Evolutionary conservation across 2,329 filamentous ascomycete genomes (phyloP).

Genomic region (Arthrinium phaeospermum): DNA sequence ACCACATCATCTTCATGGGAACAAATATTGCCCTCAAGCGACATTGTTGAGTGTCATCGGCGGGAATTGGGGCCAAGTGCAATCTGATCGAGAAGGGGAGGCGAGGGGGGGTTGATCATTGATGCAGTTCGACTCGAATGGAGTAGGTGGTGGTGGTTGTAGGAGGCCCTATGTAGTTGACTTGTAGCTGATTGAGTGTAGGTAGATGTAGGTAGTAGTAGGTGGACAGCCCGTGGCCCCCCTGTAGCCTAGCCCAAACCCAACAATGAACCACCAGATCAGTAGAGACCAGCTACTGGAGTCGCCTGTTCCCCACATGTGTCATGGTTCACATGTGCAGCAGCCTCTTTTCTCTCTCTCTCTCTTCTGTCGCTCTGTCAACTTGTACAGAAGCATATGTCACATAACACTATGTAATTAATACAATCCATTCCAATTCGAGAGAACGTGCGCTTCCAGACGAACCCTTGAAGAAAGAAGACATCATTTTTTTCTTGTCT

Average conservation of each 20-base stretch:
- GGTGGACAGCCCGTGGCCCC: background rate
- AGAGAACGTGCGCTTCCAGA: background rate
- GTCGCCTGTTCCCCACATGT: background rate
- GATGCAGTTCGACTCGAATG: background rate
- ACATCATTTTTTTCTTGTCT: background rate
- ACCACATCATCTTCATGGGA: too few relatives aligned
- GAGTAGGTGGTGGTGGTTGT: background rate
- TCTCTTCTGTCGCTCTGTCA: background rate
- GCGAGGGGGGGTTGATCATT: background rate
- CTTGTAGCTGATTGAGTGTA: background rate
- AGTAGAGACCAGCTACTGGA: too few relatives aligned
- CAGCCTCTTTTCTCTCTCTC: background rate
- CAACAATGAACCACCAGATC: background rate
- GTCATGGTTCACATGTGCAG: constrained; percentile 12
- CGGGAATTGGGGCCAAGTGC: too few relatives aligned
- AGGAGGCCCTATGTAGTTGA: too few relatives aligned
- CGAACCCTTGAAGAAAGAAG: background rate
- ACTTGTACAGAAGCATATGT: background rate
- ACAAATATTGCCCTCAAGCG: too few relatives aligned
- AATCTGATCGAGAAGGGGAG: too few relatives aligned
- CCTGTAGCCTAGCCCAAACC: background rate
- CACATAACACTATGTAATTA: background rate
- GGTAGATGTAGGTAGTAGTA: background rate
- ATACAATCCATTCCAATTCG: background rate
- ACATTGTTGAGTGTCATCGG: too few relatives aligned